These are phyloP conservation scores for Euphorbia lathyris DNA, from an alignment of 345 rosid genomes.

Conservation along the genomic window DNA sequence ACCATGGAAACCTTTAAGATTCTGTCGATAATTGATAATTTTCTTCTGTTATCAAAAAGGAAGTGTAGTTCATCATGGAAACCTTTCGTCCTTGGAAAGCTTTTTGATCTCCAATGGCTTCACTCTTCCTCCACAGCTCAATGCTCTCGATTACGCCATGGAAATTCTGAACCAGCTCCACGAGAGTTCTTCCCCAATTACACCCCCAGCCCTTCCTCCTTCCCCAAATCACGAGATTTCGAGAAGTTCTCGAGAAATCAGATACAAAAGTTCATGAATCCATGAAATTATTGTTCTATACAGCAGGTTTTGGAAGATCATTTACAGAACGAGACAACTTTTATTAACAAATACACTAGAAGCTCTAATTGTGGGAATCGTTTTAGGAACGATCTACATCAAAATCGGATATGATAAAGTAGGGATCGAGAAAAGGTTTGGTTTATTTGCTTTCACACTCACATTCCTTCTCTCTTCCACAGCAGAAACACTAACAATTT, in stretches of 20 bases:
- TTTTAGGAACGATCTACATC: constrained; percentile 81
- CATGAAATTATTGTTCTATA: constrained; percentile 56
- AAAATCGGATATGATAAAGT: constrained; percentile 63
- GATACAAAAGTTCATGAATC: constrained; percentile 56
- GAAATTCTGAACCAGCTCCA: constrained; percentile 65
- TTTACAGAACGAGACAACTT: constrained; percentile 82
- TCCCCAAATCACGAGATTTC: constrained; percentile 17
- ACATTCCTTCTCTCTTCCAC: constrained; percentile 92
- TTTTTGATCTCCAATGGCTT: constrained; percentile 59
- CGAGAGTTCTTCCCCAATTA: constrained; percentile 18
- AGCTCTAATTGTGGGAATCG: constrained; percentile 83
- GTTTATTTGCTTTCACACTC: constrained; percentile 89
- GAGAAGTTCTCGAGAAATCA: neutral
- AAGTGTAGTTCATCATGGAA: constrained; percentile 69
- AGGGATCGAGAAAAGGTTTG: constrained; percentile 80
- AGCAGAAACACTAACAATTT: constrained; percentile 90
- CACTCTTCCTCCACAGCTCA: constrained; percentile 82
- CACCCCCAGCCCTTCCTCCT: constrained; percentile 25
- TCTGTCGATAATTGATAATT: constrained; percentile 57
- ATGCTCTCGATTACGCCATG: constrained; percentile 83
- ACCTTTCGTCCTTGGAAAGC: constrained; percentile 45
- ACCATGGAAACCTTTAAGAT: no score
- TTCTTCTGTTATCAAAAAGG: constrained; percentile 75
- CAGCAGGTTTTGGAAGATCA: constrained; percentile 69
- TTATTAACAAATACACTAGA: constrained; percentile 74